A percentile compares a stretch with the other conserved stretches of the same genome.
phyloP scores from a whole-genome alignment of 805 yeast genomes.

The Alloascoidea hylecoeti region DNA sequence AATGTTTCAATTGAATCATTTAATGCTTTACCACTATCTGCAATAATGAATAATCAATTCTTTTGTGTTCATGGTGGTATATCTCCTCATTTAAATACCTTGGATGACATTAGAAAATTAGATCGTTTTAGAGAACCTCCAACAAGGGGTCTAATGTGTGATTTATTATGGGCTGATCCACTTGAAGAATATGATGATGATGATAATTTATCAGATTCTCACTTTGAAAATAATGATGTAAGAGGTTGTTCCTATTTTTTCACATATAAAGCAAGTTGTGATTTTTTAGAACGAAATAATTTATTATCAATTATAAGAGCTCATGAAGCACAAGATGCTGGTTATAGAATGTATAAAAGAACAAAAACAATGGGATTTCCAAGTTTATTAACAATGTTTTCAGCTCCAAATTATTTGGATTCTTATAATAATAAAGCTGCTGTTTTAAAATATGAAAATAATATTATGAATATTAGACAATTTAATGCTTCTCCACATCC shows the following conservation, averaged over 20 bases:
- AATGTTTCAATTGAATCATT: slow-evolving; percentile 66
- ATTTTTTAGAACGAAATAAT: slow-evolving; percentile 65
- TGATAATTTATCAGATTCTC: slow-evolving; percentile 22
- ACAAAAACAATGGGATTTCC: slow-evolving; percentile 83
- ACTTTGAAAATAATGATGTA: slow-evolving; percentile 51
- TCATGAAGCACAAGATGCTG: slow-evolving; percentile 96
- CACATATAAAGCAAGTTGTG: slow-evolving; percentile 70
- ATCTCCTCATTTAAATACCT: slow-evolving; percentile 64
- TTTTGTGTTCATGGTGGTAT: slow-evolving; percentile 96
- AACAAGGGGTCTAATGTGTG: slow-evolving; percentile 87
- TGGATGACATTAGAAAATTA: slow-evolving; percentile 53
- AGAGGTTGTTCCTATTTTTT: slow-evolving; percentile 91
- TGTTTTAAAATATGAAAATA: slow-evolving; percentile 77
- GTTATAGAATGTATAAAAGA: slow-evolving; percentile 86
- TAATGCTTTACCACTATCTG: slow-evolving; percentile 82
- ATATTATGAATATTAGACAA: slow-evolving; percentile 91
- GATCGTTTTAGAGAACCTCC: slow-evolving; percentile 90
- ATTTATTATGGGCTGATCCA: slow-evolving; percentile 93
- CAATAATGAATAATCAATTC: slow-evolving; percentile 85
- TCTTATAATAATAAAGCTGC: slow-evolving; percentile 93
- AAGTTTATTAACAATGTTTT: slow-evolving; percentile 75
- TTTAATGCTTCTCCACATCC: slow-evolving; percentile 92
- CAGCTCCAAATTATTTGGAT: slow-evolving; percentile 92
- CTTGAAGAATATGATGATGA: slow-evolving; percentile 74
- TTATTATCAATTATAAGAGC: slow-evolving; percentile 82